Conservation (phyloP, 805 yeast genomes). For the Kazachstania taianensis region DNA sequence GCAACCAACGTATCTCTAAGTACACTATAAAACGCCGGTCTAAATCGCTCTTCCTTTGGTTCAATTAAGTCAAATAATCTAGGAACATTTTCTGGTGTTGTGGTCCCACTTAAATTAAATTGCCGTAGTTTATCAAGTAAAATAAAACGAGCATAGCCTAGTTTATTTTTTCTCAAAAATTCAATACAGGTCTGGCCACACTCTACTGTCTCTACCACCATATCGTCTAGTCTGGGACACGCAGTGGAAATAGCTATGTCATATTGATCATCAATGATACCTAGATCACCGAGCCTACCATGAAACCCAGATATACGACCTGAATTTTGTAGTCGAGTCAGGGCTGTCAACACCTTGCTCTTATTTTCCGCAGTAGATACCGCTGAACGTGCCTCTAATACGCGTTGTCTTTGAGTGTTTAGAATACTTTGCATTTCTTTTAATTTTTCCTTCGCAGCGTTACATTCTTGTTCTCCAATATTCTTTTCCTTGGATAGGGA, state of each 20-base stretch:
- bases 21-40: conserved; percentile 84
- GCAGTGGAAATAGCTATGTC: conserved; percentile 95
- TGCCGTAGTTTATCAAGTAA: conserved; percentile 63
- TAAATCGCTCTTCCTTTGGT: conserved; percentile 56
- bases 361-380: conserved; percentile 53
- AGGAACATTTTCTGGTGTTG: conserved; percentile 68
- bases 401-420: conserved; percentile 45
- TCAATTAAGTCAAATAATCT: conserved; percentile 75
- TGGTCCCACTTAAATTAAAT: conserved; percentile 46
- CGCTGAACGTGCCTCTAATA: conserved; percentile 56
- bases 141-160: conserved; percentile 87
- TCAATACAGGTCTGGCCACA: conserved; percentile 73
- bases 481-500: conserved; percentile 44
- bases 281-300: conserved; percentile 88
- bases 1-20: conserved; percentile 85
- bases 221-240: conserved; percentile 79
- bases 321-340: conserved; percentile 58
- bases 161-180: conserved; percentile 64
- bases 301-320: conserved; percentile 80
- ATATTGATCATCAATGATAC: conserved; percentile 77
- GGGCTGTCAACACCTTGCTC: conserved; percentile 59
- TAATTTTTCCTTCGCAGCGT: conserved; percentile 38
- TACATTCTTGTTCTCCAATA: conserved; percentile 49
- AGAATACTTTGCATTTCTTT: conserved; percentile 47
- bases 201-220: conserved; percentile 76